These are phyloP conservation scores for Carex parvula DNA, from an alignment of 176 grass and related monocot species.

Conservation along the genomic window DNA sequence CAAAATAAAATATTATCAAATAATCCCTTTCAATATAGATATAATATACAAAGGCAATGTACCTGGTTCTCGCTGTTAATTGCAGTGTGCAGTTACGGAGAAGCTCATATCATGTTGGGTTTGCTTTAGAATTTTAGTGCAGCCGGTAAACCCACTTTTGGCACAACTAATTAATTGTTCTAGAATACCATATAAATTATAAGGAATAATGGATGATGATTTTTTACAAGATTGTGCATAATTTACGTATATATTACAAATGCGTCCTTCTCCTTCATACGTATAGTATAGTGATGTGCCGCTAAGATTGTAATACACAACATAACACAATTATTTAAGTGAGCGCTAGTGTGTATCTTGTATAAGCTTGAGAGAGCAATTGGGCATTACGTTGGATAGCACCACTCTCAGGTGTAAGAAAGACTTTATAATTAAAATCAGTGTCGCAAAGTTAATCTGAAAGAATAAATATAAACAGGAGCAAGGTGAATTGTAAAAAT, in stretches of 20 bases:
- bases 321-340: too few species aligned
- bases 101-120: neutral
- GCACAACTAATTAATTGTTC: neutral
- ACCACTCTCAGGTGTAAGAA: neutral
- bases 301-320: neutral
- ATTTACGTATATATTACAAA: neutral
- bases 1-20: neutral
- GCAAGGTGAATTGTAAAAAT: too few species aligned
- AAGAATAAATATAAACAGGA: too few species aligned
- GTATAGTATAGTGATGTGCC: too few species aligned
- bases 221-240: neutral
- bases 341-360: too few species aligned
- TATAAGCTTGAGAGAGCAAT: too few species aligned
- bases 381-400: too few species aligned
- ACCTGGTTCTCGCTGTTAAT: neutral
- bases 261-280: too few species aligned
- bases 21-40: neutral
- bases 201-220: neutral
- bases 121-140: neutral
- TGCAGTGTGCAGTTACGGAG: neutral
- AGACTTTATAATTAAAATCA: neutral
- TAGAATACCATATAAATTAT: constrained; percentile 2
- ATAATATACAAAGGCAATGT: neutral
- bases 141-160: neutral
- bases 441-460: too few species aligned